Conservation (phyloP, 345 rosid species). For the Ceriops tagal region DNA sequence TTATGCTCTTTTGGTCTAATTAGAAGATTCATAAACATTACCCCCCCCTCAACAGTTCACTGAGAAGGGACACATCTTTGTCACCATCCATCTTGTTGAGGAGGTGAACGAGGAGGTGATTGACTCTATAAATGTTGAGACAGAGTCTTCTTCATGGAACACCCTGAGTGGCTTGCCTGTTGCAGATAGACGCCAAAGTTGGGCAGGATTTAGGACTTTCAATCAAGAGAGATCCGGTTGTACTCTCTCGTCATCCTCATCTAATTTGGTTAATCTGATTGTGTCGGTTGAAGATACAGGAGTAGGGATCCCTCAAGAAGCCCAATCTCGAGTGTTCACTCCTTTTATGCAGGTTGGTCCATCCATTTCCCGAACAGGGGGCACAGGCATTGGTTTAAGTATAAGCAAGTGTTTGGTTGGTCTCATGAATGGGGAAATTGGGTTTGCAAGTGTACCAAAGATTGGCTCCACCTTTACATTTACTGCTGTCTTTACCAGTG, state of each 20-base stretch:
- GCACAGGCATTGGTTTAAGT: conserved; percentile 97
- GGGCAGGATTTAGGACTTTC: conserved; percentile 66
- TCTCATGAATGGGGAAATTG: conserved; percentile 90
- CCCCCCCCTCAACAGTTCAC: conserved; percentile 56
- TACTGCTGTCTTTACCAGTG: conserved; percentile 67
- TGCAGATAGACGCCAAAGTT: conserved; percentile 64
- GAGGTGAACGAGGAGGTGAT: conserved; percentile 69
- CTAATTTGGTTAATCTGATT: conserved; percentile 53
- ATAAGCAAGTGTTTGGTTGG: conserved; percentile 90
- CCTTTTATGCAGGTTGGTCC: conserved; percentile 96
- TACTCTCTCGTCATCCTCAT: conserved; percentile 31
- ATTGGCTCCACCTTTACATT: conserved; percentile 90
- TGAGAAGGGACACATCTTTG: conserved; percentile 82
- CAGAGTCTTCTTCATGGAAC: conserved; percentile 43
- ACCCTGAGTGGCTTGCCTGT: conserved; percentile 84
- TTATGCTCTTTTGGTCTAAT: not conserved
- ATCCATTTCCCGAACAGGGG: conserved; percentile 85
- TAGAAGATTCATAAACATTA: not conserved
- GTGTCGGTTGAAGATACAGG: conserved; percentile 98
- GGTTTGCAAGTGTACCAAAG: conserved; percentile 72
- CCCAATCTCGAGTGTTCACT: conserved; percentile 84
- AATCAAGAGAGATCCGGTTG: conserved; percentile 38
- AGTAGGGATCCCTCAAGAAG: conserved; percentile 79
- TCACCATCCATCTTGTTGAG: conserved; percentile 77
- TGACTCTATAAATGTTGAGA: conserved; percentile 48